These are phyloP conservation scores for Kodamaea sagamina DNA, from an alignment of 805 yeast genomes.

Conservation along the genomic window DNA sequence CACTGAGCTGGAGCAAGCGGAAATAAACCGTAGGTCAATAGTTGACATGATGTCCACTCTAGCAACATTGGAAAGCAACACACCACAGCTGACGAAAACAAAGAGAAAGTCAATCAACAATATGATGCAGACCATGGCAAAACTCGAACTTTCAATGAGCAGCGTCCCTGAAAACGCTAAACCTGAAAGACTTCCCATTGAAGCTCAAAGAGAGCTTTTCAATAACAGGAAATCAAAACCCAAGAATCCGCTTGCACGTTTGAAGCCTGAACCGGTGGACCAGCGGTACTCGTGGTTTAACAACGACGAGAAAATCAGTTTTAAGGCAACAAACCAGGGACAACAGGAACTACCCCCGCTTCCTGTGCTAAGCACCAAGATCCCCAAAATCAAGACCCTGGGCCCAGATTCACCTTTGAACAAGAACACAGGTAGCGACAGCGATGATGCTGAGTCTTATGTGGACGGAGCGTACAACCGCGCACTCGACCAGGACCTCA, in stretches of 20 bases:
- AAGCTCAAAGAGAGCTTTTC: neutral
- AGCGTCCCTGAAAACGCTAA: slow-evolving; percentile 2
- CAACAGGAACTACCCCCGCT: slow-evolving; percentile 1
- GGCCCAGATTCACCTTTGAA: slow-evolving; percentile 6
- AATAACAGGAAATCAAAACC: neutral
- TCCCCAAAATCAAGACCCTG: slow-evolving; percentile 1
- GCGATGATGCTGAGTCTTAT: slow-evolving; percentile 6
- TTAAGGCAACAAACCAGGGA: slow-evolving; percentile 10
- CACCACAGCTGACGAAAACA: slow-evolving; percentile 2
- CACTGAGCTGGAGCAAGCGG: slow-evolving; percentile 12
- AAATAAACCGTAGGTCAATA: slow-evolving; percentile 30
- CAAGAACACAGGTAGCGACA: slow-evolving; percentile 3
- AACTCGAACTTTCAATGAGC: slow-evolving; percentile 14
- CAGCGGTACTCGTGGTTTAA: slow-evolving; percentile 35
- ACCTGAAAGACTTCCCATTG: slow-evolving; percentile 1
- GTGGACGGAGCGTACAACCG: slow-evolving; percentile 2
- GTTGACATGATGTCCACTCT: slow-evolving; percentile 35
- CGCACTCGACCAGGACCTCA: slow-evolving; percentile 35
- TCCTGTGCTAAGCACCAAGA: neutral
- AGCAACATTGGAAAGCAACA: slow-evolving; percentile 19
- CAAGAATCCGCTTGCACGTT: neutral
- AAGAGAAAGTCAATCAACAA: slow-evolving; percentile 25
- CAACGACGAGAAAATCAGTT: slow-evolving; percentile 27
- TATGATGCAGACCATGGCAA: slow-evolving; percentile 26
- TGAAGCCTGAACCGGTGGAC: neutral